Base-by-base conservation (phyloP, 2,329 filamentous ascomycete species). In the Diaporthe citrichinensis region DNA sequence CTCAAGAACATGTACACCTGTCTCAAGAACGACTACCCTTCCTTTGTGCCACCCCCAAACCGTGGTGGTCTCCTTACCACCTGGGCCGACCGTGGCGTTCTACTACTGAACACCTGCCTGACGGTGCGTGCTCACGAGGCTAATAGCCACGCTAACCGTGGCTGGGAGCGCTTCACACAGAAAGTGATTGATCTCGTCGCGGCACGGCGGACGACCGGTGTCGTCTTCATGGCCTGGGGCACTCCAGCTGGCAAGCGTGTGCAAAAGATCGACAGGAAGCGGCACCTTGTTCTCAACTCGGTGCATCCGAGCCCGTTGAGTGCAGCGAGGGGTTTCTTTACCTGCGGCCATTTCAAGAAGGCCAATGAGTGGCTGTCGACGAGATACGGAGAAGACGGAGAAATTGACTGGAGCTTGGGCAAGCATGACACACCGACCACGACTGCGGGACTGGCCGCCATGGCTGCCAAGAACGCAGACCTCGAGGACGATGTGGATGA, bases 171-270 rank as follows among this genome's bases (percentile, higher is more conserved):
- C 59, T 94, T 99, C 82, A 99, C 96, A 28, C 96, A 98, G 82
- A 94, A 92, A 78, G 93, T 97, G 57, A 97, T 99, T 78, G 95
- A 98, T 78, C 90, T 94, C 0, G 94, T 98, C 2, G 94, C 94
- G 0, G 91, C 93, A 81, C 92, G 94, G 79, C 90, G 95, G 59
- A 92, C 90, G 0, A 88, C 89, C 39, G 97, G 97, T 2, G 96
- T 99, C 1, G 97, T 98, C 6, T 99, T 98, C 82, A 87, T 99
- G 84, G 96, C 96, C 0, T 99, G 97, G 97, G 97, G 97, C 23
- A 92, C 88, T 8, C 94, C 95, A 1, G 97, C 97, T 0, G 94
- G 92, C 74, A 94, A 95, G 86, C 88, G 96, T 74, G 94, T 97
- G 31, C 86, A 89, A 57, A 93, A 92, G 79, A 89, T 98, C 71